Evolutionary conservation across 2,329 filamentous ascomycete species (phyloP), one percentile per base, ranked within the genome.

Genomic region (Teratosphaeria nubilosa): DNA sequence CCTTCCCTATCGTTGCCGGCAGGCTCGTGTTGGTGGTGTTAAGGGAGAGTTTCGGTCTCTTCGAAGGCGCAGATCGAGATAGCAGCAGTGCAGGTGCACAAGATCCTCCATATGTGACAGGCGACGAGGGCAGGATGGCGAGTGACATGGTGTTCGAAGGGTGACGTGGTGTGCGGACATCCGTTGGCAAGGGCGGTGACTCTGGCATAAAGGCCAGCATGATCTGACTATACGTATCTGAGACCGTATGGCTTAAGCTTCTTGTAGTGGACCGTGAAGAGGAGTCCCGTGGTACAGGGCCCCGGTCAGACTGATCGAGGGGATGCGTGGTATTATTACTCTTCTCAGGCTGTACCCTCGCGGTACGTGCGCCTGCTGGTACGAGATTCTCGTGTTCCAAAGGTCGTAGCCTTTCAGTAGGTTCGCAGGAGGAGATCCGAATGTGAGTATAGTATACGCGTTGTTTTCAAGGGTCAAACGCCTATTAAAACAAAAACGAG

Each of bases 21-120:
- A 78, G 77, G 11, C 72, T 64, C 55, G 77, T 73, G 41, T 76
- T 74, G 27, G 63, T 58, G 1, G 83, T 86, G 72, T 86, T 81
- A 56, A 86, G 75, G 45, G 81, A 82, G 55, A 86, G 76, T 70
- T 83, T 85, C 1, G 83, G 83, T 60, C 81, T 74, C 63, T 72
- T 73, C n/a, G 66, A 60, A 14, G 65, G 61, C 57, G 69, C 61
- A 58, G 66, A 60, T 57, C 60, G 59, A 37, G 62, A 56, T 27
- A 61, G 45, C 27, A 62, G 59, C 25, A 63, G 53, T 22, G 62
- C 59, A n/a, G 65, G 60, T 27, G 58, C 52, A 31, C 64, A 48
- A 25, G 62, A 34, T 48, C 63, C 62, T 55, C 59, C 62, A 65
- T 65, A 69, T 58, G 64, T 60, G 59, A 69, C 65, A 14, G 66